phyloP scores from a whole-genome alignment of 2,329 filamentous ascomycete genomes.

The Xylaria sp. region DNA sequence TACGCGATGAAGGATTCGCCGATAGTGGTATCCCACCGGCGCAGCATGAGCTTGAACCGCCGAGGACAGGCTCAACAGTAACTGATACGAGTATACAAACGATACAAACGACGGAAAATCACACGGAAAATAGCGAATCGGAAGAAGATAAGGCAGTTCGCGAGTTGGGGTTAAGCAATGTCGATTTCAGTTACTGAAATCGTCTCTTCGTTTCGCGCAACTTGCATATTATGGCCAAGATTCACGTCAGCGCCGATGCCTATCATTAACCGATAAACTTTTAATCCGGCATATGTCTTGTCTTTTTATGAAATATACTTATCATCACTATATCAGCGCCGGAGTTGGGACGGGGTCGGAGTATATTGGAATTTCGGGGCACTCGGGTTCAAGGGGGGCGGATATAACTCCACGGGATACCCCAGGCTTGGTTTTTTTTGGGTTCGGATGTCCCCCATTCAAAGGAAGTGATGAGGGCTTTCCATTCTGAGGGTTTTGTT shows the following conservation, averaged over 20 bases:
- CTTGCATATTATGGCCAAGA: conserved; percentile 17
- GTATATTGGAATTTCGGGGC: conserved; percentile 36
- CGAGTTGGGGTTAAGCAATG: conserved; percentile 61
- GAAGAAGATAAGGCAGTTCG: conserved; percentile 65
- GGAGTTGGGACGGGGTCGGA: conserved; percentile 43
- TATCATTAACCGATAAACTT: conserved; percentile 31
- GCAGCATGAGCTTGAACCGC: conserved; percentile 62
- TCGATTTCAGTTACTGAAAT: conserved; percentile 70
- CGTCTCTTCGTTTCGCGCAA: conserved; percentile 16
- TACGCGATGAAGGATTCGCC: conserved; percentile 69
- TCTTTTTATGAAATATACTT: conserved; percentile 42
- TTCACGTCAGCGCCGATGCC: conserved; percentile 18
- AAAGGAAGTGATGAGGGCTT: conserved; percentile 24
- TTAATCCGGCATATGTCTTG: conserved; percentile 37
- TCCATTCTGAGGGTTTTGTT: conserved; percentile 19
- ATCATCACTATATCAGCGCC: conserved; percentile 46
- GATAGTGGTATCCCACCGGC: conserved; percentile 63
- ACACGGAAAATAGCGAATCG: conserved; percentile 48
- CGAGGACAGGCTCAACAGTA: conserved; percentile 57
- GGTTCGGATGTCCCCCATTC: conserved; percentile 18
- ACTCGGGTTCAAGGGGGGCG: conserved; percentile 28
- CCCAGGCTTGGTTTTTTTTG: conserved; percentile 31
- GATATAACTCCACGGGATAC: conserved; percentile 31
- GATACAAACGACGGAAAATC: conserved; percentile 48
- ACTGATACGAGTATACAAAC: conserved; percentile 50